Percentiles rank a stretch among this genome's conserved stretches.
Evolutionary conservation across 495 filamentous ascomycete species (phyloP).

Genomic region (Penicillium taxi): DNA sequence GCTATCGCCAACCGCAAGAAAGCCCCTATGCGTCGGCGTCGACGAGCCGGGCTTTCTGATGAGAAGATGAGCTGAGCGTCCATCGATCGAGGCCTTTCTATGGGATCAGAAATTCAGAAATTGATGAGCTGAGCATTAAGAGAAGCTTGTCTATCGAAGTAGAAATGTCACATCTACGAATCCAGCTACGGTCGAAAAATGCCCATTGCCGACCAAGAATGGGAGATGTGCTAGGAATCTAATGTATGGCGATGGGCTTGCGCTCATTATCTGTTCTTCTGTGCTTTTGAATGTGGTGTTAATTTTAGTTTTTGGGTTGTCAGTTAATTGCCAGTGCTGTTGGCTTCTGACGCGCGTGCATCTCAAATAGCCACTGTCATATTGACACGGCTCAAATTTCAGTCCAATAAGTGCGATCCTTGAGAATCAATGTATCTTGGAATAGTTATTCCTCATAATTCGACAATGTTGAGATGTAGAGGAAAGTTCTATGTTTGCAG

Average conservation of each 20-base stretch:
- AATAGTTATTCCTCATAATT: no score
- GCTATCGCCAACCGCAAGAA: conserved; percentile 43
- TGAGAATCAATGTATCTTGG: no score
- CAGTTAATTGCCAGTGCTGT: neutral
- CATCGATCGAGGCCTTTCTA: neutral
- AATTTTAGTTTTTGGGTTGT: conserved; percentile 6
- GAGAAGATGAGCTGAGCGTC: neutral
- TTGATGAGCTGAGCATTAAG: no score
- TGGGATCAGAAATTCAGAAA: neutral
- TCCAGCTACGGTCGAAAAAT: neutral
- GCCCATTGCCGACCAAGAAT: conserved; percentile 2
- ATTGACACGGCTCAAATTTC: neutral
- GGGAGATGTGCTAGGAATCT: conserved; percentile 5
- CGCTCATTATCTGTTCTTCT: conserved; percentile 4
- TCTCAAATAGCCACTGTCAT: neutral
- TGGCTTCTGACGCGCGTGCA: neutral
- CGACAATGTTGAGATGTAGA: no score
- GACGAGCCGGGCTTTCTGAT: conserved; percentile 12
- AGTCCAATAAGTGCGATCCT: neutral
- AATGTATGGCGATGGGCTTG: conserved; percentile 15
- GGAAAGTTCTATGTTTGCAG: no score
- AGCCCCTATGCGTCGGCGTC: conserved; percentile 43
- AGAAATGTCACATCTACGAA: neutral
- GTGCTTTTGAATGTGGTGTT: conserved; percentile 13
- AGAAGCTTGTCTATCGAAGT: no score